These are phyloP conservation scores for Thielaviopsis ethacetica DNA, from an alignment of 2,329 filamentous ascomycete genomes.

Conservation along the genomic window DNA sequence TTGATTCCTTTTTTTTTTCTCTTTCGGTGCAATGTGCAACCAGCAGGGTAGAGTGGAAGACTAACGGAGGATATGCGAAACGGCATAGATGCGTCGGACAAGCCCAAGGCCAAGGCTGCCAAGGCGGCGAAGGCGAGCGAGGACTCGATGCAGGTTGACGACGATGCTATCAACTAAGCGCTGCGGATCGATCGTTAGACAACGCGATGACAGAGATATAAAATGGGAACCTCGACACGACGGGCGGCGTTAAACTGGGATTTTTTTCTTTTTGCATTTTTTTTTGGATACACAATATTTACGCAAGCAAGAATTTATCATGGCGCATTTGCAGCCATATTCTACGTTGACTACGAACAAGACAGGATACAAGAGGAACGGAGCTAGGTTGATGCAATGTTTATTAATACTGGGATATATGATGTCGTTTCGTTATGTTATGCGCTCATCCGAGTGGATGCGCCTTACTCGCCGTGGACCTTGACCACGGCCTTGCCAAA, in stretches of 20 bases:
- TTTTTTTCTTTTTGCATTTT: neutral
- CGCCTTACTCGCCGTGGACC: slow-evolving; percentile 19
- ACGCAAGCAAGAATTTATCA: neutral
- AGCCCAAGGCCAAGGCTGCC: neutral
- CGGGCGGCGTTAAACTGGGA: neutral
- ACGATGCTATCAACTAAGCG: neutral
- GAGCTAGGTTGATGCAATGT: no score
- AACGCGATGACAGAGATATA: neutral
- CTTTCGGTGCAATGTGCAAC: no score
- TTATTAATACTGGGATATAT: neutral
- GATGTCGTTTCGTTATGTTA: neutral
- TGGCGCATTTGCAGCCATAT: no score
- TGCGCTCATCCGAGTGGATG: neutral
- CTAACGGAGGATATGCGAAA: neutral
- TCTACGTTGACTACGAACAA: no score
- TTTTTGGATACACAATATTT: neutral
- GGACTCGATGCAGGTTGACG: slow-evolving; percentile 1
- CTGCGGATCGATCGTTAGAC: neutral
- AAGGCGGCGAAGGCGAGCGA: neutral
- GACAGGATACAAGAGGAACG: no score
- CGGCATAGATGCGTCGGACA: neutral
- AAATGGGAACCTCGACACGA: neutral
- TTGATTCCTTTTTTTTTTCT: no score
- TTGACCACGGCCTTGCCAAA: slow-evolving; percentile 75
- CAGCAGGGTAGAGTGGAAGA: neutral